These are phyloP conservation scores for Penicillium sp. DNA, from an alignment of 2,329 filamentous ascomycete genomes.

Conservation along the genomic window DNA sequence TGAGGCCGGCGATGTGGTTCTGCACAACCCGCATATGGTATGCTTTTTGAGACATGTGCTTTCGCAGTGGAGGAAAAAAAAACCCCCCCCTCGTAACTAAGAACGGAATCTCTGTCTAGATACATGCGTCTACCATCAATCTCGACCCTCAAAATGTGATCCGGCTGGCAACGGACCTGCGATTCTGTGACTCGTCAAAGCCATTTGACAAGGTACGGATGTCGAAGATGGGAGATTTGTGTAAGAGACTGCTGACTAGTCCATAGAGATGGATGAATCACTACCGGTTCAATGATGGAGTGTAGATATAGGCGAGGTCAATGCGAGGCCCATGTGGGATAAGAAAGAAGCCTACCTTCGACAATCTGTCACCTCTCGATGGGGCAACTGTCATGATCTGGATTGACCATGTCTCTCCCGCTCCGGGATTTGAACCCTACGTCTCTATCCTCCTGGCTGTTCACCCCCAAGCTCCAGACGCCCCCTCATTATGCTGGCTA, in stretches of 20 bases:
- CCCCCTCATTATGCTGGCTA: no score
- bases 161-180: slow-evolving; percentile 51
- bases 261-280: slow-evolving; percentile 36
- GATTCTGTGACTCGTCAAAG: slow-evolving; percentile 49
- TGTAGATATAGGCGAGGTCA: slow-evolving; percentile 9
- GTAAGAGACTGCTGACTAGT: background rate
- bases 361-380: no score
- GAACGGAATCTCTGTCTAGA: slow-evolving; percentile 30
- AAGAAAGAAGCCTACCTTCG: no score
- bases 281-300: slow-evolving; percentile 33
- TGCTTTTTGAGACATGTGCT: background rate
- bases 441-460: no score
- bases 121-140: slow-evolving; percentile 54
- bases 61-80: background rate
- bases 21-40: slow-evolving; percentile 37
- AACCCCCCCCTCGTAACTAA: no score
- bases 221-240: background rate
- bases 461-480: no score
- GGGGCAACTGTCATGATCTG: no score
- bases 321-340: no score
- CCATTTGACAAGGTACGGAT: slow-evolving; percentile 43
- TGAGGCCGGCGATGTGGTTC: slow-evolving; percentile 49
- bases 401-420: no score
- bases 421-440: no score
- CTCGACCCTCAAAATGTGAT: slow-evolving; percentile 48